Evolutionary conservation across 257 asterid species (phyloP).

Genomic region (Gentiana macrophylla): DNA sequence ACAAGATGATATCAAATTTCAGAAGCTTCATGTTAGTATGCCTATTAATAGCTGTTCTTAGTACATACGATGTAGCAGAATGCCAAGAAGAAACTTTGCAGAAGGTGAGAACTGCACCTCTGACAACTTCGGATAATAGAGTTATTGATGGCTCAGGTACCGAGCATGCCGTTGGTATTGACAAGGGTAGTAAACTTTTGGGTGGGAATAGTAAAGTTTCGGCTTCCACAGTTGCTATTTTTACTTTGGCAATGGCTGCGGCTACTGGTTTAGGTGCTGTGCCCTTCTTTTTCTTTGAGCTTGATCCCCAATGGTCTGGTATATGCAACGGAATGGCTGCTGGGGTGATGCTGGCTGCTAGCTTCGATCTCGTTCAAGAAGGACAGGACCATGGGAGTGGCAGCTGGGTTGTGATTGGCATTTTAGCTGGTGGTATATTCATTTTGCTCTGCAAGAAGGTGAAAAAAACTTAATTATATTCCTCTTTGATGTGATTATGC

Average conservation of each 20-base stretch:
- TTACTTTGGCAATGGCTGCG: conserved; percentile 91
- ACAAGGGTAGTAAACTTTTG: conserved; percentile 24
- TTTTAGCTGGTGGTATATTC: conserved; percentile 88
- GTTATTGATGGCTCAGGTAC: conserved; percentile 88
- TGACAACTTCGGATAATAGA: conserved; percentile 41
- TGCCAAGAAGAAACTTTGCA: conserved; percentile 29
- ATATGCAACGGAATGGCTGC: conserved; percentile 98
- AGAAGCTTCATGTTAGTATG: conserved; percentile 26
- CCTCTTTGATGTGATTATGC: background rate
- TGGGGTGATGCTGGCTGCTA: conserved; percentile 98
- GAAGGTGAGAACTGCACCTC: conserved; percentile 60
- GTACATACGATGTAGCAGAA: conserved; percentile 26
- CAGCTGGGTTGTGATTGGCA: conserved; percentile 87
- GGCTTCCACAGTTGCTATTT: conserved; percentile 78
- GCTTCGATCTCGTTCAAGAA: conserved; percentile 97
- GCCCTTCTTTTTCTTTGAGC: conserved; percentile 95
- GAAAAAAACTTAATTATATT: conserved; percentile 11
- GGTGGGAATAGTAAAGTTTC: conserved; percentile 56
- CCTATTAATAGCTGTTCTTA: conserved; percentile 27
- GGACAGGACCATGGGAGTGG: conserved; percentile 98
- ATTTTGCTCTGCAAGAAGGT: conserved; percentile 97
- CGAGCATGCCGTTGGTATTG: conserved; percentile 43
- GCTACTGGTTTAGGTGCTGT: conserved; percentile 97
- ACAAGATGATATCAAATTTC: conserved; percentile 32
- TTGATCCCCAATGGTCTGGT: conserved; percentile 96